Conservation (phyloP, 2,329 filamentous ascomycete genomes). For the Phialophora chinensis region DNA sequence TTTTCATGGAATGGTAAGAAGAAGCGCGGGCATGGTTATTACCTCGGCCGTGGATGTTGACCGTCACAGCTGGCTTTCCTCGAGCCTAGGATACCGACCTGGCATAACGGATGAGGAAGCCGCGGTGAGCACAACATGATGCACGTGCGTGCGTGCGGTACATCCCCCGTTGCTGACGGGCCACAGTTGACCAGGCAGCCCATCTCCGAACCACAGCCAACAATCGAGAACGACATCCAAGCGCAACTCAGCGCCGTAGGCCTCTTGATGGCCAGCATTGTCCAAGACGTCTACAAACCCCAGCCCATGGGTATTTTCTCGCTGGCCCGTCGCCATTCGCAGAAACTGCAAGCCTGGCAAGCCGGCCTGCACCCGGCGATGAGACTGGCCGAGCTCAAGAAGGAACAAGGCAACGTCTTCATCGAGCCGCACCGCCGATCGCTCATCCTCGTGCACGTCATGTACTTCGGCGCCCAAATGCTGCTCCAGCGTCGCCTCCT, state of each 20-base stretch:
- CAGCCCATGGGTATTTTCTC: slow-evolving; percentile 13
- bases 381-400: slow-evolving; percentile 12
- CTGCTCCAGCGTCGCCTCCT: slow-evolving; percentile 21
- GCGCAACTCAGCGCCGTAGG: slow-evolving; percentile 20
- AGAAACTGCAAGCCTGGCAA: slow-evolving; percentile 20
- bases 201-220: slow-evolving; percentile 20
- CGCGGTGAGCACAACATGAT: slow-evolving; percentile 7
- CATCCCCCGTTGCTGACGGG: neutral
- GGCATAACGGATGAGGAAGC: slow-evolving; percentile 19
- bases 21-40: neutral
- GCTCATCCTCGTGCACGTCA: slow-evolving; percentile 21
- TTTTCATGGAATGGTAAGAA: slow-evolving; percentile 28
- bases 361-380: slow-evolving; percentile 13
- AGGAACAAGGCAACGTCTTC: neutral
- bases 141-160: neutral
- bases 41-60: neutral
- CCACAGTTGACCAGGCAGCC: slow-evolving; percentile 15
- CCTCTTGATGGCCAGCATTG: slow-evolving; percentile 18
- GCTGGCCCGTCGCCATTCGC: slow-evolving; percentile 10
- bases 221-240: slow-evolving; percentile 23
- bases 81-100: slow-evolving; percentile 23
- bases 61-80: slow-evolving; percentile 19
- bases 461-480: slow-evolving; percentile 21
- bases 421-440: slow-evolving; percentile 16
- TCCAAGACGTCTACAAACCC: slow-evolving; percentile 18